These are phyloP conservation scores for Ambrosia trifida DNA, from an alignment of 129 eudicot genomes.

Conservation along the genomic window DNA sequence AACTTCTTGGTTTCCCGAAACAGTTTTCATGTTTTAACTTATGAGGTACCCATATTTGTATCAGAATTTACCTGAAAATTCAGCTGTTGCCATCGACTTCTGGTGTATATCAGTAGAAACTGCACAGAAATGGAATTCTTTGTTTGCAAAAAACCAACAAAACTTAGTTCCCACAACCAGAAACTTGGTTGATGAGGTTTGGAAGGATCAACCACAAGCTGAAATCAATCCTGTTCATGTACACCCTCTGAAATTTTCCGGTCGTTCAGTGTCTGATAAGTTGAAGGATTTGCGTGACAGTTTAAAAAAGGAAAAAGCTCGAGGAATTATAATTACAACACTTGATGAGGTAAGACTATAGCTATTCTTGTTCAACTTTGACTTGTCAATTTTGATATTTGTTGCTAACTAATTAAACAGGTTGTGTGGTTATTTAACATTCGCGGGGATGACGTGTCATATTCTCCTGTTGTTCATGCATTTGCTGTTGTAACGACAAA, in stretches of 20 bases:
- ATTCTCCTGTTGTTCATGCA: constrained; percentile 95
- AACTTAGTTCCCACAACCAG: constrained; percentile 67
- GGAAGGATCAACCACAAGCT: constrained; percentile 79
- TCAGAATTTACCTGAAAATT: constrained; percentile 75
- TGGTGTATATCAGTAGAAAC: constrained; percentile 95
- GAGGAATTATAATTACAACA: constrained; percentile 69
- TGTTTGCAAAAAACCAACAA: constrained; percentile 68
- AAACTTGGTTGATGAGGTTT: constrained; percentile 90
- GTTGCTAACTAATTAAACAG: constrained; percentile 37
- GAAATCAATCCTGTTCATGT: constrained; percentile 65
- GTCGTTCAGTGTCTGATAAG: constrained; percentile 85
- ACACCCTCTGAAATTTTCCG: constrained; percentile 80
- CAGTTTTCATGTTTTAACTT: constrained; percentile 17
- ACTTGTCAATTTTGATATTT: neutral
- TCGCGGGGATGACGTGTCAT: constrained; percentile 89
- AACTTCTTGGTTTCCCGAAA: neutral
- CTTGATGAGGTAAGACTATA: constrained; percentile 73
- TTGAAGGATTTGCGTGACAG: constrained; percentile 73
- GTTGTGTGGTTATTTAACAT: constrained; percentile 93
- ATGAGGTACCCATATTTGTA: constrained; percentile 27
- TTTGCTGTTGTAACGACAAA: constrained; percentile 75
- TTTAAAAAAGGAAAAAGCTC: constrained; percentile 61
- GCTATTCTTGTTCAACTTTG: constrained; percentile 5
- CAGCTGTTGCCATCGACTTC: constrained; percentile 77
- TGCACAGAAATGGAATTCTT: constrained; percentile 83